These are phyloP conservation scores for Rubroshorea leprosula DNA, from an alignment of 345 rosid genomes.

Conservation along the genomic window DNA sequence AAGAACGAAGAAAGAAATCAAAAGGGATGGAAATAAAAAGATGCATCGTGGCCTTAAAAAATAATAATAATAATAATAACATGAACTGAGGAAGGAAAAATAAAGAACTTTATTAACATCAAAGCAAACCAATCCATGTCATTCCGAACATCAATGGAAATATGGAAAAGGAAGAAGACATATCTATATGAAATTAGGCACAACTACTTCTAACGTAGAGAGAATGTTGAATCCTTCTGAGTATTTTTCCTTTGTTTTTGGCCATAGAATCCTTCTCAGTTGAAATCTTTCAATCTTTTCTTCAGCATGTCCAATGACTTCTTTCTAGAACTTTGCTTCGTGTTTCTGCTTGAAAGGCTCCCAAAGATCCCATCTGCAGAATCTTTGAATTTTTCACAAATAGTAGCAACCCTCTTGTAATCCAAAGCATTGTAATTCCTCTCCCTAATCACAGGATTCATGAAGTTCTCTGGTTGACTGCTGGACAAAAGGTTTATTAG, in stretches of 20 bases:
- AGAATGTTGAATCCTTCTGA: too few species aligned
- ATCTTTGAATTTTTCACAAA: slow-evolving; percentile 89
- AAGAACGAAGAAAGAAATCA: too few species aligned
- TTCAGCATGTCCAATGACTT: slow-evolving; percentile 89
- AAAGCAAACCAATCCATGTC: too few species aligned
- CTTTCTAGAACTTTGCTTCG: slow-evolving; percentile 67
- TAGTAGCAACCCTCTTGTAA: slow-evolving; percentile 78
- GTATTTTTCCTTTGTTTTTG: too few species aligned
- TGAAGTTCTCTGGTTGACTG: slow-evolving; percentile 91
- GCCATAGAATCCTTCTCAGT: slow-evolving; percentile 29
- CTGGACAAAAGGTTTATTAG: slow-evolving; percentile 72
- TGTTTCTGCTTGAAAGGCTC: slow-evolving; percentile 59
- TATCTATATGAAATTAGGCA: too few species aligned
- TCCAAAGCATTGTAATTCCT: slow-evolving; percentile 76
- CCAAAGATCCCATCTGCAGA: slow-evolving; percentile 83
- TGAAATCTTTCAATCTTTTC: slow-evolving; percentile 92
- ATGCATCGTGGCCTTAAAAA: too few species aligned
- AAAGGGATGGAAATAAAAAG: too few species aligned
- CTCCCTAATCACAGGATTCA: slow-evolving; percentile 90
- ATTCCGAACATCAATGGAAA: too few species aligned
- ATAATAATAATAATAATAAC: too few species aligned
- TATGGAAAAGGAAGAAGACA: slow-evolving; percentile 6
- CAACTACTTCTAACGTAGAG: slow-evolving; percentile 17
- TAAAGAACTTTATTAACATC: too few species aligned
- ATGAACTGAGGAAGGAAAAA: too few species aligned